Conservation (phyloP, 768 basidiomycete species). For the Suillus sp. region DNA sequence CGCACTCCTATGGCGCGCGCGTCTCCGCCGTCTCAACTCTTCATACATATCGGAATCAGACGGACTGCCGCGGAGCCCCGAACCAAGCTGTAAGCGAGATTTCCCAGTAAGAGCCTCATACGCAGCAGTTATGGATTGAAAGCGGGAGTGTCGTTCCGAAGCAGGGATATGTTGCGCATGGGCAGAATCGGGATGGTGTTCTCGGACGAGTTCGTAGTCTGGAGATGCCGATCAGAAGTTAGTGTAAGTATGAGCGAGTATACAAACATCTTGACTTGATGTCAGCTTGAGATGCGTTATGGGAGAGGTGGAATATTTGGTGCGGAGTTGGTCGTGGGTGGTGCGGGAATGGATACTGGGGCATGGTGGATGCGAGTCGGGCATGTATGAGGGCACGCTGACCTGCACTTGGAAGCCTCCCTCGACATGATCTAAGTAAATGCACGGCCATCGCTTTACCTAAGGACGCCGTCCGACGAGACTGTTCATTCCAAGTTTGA, state of each 20-base stretch:
- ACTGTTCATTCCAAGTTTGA: background rate
- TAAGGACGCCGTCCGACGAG: too few species aligned
- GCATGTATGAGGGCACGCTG: background rate
- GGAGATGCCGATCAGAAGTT: constrained; percentile 6
- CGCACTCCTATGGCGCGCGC: constrained; percentile 30
- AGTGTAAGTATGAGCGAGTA: background rate
- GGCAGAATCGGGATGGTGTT: constrained; percentile 71
- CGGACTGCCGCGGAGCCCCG: background rate
- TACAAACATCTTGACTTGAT: constrained; percentile 70
- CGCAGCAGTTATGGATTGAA: constrained; percentile 64
- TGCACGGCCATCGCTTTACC: background rate
- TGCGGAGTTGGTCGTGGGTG: constrained; percentile 60
- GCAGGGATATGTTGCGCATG: constrained; percentile 43
- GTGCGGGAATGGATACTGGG: constrained; percentile 51
- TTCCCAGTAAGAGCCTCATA: constrained; percentile 59
- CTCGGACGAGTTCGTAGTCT: constrained; percentile 77
- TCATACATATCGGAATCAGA: constrained; percentile 44
- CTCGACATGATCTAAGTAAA: too few species aligned
- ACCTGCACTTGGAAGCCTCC: background rate
- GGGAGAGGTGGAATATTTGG: constrained; percentile 71
- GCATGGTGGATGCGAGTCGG: constrained; percentile 19
- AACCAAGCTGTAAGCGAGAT: constrained; percentile 18
- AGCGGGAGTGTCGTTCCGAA: constrained; percentile 54
- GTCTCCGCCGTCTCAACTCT: constrained; percentile 54
- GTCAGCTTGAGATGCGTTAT: constrained; percentile 54